Evolutionary conservation across 2,329 filamentous ascomycete genomes (phyloP).

Genomic region (Fusarium coicis): DNA sequence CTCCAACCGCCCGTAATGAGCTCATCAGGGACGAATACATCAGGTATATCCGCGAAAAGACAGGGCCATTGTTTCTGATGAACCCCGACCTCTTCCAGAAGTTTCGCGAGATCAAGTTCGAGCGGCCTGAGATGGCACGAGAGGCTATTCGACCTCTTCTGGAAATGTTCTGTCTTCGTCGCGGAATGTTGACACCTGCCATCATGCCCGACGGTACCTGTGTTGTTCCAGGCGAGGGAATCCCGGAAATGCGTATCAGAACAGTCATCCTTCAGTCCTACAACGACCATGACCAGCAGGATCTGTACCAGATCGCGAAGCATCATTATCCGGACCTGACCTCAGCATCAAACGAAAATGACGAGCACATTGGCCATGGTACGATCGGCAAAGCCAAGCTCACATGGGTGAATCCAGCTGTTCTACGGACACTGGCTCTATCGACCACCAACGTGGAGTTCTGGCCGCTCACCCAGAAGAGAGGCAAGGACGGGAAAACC

Average conservation of each 20-base stretch:
- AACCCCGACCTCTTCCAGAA: fast-evolving
- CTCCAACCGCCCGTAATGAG: fast-evolving
- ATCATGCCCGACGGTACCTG: fast-evolving
- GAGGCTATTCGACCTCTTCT: fast-evolving
- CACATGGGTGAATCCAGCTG: not conserved
- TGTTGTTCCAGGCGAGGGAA: fast-evolving
- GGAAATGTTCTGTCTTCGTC: not conserved
- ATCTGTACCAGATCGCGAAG: fast-evolving
- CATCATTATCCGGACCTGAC: not conserved
- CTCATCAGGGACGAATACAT: not conserved
- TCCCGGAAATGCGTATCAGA: fast-evolving
- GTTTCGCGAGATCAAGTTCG: fast-evolving
- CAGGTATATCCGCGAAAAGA: fast-evolving
- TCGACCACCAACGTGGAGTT: not conserved
- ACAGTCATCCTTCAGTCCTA: fast-evolving
- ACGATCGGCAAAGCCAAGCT: not conserved
- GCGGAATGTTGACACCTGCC: fast-evolving
- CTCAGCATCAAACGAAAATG: not conserved
- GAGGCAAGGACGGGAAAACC: not conserved
- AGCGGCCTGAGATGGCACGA: fast-evolving
- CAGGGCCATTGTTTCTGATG: fast-evolving
- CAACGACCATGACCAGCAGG: fast-evolving
- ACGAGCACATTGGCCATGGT: not conserved
- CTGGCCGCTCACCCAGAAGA: not conserved
- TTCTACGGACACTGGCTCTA: not conserved